Evolutionary conservation across 2,329 filamentous ascomycete species (phyloP).

Genomic region (Ceratocystis alfenasii): DNA sequence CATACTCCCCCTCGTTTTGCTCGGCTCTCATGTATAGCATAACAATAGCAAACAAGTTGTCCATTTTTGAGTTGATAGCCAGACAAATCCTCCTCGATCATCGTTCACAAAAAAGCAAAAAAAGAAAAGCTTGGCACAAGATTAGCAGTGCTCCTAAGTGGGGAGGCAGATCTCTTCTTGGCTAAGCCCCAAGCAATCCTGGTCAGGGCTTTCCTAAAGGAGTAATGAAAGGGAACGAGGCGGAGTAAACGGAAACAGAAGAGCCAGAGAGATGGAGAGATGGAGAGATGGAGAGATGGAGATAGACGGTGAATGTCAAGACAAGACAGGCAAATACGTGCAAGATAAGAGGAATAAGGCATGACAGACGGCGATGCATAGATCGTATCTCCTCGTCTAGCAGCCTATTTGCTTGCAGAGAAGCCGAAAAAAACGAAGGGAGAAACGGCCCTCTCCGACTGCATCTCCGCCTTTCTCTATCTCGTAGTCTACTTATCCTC

Average conservation of each 20-base stretch:
- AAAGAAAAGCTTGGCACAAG: conserved; percentile 3
- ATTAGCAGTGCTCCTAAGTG: neutral
- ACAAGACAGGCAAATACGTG: neutral
- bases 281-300: neutral
- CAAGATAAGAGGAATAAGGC: no score
- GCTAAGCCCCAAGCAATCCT: neutral
- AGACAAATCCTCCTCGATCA: neutral
- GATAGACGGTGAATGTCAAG: neutral
- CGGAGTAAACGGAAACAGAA: neutral
- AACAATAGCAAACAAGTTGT: neutral
- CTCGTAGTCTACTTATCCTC: no score
- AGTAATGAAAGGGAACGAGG: neutral
- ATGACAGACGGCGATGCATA: no score
- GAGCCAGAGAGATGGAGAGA: neutral
- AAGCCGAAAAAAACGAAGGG: no score
- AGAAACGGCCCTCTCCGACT: no score
- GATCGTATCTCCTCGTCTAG: no score
- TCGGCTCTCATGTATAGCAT: no score
- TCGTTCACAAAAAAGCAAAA: neutral
- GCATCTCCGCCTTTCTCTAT: no score
- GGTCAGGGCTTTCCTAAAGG: neutral
- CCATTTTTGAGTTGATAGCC: conserved; percentile 2
- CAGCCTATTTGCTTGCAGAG: no score
- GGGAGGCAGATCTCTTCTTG: conserved; percentile 2
- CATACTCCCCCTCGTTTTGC: no score